Evolutionary conservation across 2,329 filamentous ascomycete genomes (phyloP).

Genomic region (Venturia carpophila): DNA sequence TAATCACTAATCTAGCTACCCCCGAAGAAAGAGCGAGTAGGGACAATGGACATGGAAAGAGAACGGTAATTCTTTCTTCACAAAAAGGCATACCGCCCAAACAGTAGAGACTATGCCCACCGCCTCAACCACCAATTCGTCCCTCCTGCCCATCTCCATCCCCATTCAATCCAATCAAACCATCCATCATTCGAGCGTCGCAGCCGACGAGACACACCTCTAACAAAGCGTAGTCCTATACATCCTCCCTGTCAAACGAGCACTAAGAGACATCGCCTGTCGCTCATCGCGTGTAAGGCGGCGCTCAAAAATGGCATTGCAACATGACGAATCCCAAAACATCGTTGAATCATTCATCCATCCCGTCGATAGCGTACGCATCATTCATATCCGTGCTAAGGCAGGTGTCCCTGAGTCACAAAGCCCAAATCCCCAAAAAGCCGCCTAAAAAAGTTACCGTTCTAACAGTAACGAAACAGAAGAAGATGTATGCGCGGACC

Average conservation of each 20-base stretch:
- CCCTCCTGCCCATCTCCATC: neutral
- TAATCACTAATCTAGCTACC: too few relatives aligned
- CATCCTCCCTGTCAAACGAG: neutral
- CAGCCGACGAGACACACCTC: neutral
- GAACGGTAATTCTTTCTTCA: neutral
- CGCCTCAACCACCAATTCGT: neutral
- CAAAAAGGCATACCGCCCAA: conserved; percentile 1
- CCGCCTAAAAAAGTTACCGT: neutral
- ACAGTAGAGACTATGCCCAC: conserved; percentile 7
- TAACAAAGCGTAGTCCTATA: neutral
- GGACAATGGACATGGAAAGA: neutral
- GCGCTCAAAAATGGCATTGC: neutral
- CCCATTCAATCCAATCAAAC: neutral
- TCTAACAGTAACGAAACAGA: neutral
- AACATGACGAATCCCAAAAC: conserved; percentile 10
- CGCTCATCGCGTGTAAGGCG: neutral
- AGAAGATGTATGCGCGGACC: neutral
- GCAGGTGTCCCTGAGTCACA: neutral
- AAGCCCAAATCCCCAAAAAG: neutral
- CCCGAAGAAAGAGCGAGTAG: too few relatives aligned
- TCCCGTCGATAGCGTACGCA: neutral
- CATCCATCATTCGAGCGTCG: conserved; percentile 8
- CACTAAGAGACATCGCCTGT: neutral
- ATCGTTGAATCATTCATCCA: neutral
- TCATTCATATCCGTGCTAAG: neutral